Evolutionary conservation across 768 basidiomycete species (phyloP).

Genomic region (Kwoniella bestiolae): DNA sequence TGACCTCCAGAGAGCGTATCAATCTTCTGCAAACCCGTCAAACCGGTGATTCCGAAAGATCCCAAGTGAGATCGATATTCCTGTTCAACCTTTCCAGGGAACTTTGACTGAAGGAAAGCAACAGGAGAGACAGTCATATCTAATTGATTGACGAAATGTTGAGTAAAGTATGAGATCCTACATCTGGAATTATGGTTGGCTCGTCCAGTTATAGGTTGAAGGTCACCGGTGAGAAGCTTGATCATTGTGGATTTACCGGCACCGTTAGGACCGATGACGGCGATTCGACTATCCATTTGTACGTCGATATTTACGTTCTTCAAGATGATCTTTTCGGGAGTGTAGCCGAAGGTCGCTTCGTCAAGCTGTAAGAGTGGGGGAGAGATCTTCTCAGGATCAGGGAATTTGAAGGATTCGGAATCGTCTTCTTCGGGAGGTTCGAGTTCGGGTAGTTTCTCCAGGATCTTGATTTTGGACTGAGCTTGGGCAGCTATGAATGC

Average conservation of each 20-base stretch:
- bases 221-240: conserved; percentile 85
- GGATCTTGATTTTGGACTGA: conserved; percentile 71
- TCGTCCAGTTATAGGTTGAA: conserved; percentile 74
- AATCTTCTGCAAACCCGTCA: conserved; percentile 84
- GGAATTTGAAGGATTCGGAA: conserved; percentile 93
- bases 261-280: conserved; percentile 92
- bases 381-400: conserved; percentile 95
- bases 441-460: conserved; percentile 89
- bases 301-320: conserved; percentile 85
- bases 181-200: conserved; percentile 89
- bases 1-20: conserved; percentile 94
- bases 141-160: conserved; percentile 87
- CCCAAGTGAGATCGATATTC: conserved; percentile 95
- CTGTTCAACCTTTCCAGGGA: conserved; percentile 93
- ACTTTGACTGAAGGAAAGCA: conserved; percentile 85
- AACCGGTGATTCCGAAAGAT: conserved; percentile 94
- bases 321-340: conserved; percentile 73
- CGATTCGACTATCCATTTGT: conserved; percentile 90
- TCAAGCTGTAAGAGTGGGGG: conserved; percentile 92
- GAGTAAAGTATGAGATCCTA: conserved; percentile 63
- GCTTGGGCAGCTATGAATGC: conserved; percentile 73
- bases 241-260: conserved; percentile 98
- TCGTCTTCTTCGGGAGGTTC: conserved; percentile 92
- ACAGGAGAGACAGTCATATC: conserved; percentile 84
- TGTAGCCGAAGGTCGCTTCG: conserved; percentile 88